A percentile compares a stretch with the other conserved stretches of the same genome.
These are phyloP conservation scores for Dendryphion nanum DNA, from an alignment of 2,329 filamentous ascomycete species.

Conservation along the genomic window DNA sequence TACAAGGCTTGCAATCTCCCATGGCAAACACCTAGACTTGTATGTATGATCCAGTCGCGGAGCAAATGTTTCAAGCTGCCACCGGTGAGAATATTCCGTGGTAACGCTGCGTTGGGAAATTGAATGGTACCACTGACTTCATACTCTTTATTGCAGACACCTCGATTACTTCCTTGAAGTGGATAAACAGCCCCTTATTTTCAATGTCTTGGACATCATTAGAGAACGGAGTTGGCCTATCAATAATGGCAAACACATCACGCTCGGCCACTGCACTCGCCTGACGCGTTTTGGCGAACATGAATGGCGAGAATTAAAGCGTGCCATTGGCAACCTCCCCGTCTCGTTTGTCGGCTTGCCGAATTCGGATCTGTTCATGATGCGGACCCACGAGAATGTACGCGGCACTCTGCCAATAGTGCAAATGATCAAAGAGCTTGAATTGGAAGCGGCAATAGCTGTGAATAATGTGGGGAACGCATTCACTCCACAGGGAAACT, in stretches of 20 bases:
- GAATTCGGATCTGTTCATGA: constrained; percentile 72
- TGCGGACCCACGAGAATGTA: constrained; percentile 48
- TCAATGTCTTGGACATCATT: constrained; percentile 54
- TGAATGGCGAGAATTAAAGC: constrained; percentile 52
- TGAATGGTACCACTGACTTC: too few species aligned
- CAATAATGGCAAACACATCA: constrained; percentile 30
- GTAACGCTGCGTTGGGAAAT: too few species aligned
- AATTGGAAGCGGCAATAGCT: constrained; percentile 60
- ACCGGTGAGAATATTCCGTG: too few species aligned
- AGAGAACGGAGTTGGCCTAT: constrained; percentile 51
- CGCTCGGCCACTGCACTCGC: constrained; percentile 67
- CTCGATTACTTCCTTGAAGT: constrained; percentile 67
- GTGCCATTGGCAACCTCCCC: constrained; percentile 54
- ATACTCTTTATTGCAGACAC: too few species aligned
- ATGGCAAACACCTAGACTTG: constrained; percentile 62
- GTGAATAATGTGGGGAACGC: constrained; percentile 75
- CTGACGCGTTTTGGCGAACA: constrained; percentile 55
- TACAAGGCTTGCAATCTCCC: constrained; percentile 51
- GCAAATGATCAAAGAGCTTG: constrained; percentile 58
- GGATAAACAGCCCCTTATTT: constrained; percentile 51
- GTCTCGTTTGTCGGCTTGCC: constrained; percentile 68
- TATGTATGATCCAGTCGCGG: too few species aligned
- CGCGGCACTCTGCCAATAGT: constrained; percentile 64
- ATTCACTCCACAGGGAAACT: constrained; percentile 68
- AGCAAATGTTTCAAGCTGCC: too few species aligned